A percentile compares a stretch with the other conserved stretches of the same genome.
phyloP scores from a whole-genome alignment of 1,284 basidiomycete genomes.

The Ceratobasidium papillatum region DNA sequence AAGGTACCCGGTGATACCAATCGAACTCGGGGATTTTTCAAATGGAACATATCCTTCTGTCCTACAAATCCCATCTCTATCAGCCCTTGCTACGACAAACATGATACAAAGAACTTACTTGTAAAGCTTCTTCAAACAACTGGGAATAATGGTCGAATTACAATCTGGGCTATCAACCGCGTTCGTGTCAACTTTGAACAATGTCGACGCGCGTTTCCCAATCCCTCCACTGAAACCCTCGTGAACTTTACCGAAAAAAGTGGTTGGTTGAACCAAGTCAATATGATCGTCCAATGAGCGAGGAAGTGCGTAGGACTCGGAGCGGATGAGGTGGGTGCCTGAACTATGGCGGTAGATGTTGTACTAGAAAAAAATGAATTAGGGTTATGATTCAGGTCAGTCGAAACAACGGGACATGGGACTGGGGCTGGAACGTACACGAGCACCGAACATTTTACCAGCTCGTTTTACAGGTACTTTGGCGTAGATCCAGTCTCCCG shows the following conservation, averaged over 20 bases:
- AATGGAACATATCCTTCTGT: constrained; percentile 61
- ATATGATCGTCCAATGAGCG: constrained; percentile 9
- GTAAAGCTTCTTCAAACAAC: constrained; percentile 67
- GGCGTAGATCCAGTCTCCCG: constrained; percentile 14
- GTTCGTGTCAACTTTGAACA: constrained; percentile 41
- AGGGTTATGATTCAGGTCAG: not conserved
- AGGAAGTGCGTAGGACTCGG: constrained; percentile 57
- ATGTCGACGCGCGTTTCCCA: constrained; percentile 46
- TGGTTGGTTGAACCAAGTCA: constrained; percentile 24
- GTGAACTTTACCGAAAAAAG: constrained; percentile 13
- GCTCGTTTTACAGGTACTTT: not conserved
- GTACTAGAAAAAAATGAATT: constrained; percentile 54
- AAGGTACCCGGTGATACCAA: constrained; percentile 69
- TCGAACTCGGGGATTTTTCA: constrained; percentile 58
- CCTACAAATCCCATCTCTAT: not conserved
- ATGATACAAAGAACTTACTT: constrained; percentile 50
- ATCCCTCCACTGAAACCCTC: constrained; percentile 51
- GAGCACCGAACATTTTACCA: constrained; percentile 4
- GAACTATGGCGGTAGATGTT: constrained; percentile 61
- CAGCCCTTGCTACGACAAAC: not conserved
- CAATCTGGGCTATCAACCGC: constrained; percentile 60
- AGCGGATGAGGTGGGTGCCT: constrained; percentile 59
- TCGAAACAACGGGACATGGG: not conserved
- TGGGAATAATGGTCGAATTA: constrained; percentile 61
- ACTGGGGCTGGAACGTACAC: constrained; percentile 54